Base-by-base conservation (phyloP, 2,329 filamentous ascomycete genomes). In the Arthrinium puccinioides region DNA sequence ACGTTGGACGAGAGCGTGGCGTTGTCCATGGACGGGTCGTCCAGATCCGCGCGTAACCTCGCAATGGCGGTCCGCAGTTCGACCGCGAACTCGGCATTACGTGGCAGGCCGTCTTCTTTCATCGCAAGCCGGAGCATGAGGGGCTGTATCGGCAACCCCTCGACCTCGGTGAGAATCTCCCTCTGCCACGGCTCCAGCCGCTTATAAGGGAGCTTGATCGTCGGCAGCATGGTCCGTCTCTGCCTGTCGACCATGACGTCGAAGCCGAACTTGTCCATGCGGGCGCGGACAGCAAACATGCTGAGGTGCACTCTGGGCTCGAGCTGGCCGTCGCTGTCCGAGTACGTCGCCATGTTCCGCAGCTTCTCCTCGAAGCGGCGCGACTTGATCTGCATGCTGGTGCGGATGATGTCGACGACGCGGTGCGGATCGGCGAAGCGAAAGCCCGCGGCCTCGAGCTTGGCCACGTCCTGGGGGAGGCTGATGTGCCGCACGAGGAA, bases 371-470 rank as follows among this genome's bases (percentile, higher is more conserved):
- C 69, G 4, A 94, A 64, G 13, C 76, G 73, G 2, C 65, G 60
- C 2, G 70, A 67, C 32, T 80, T 72, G 39, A 94, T 79, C 52
- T 90, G 84, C 70, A 94, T 82, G 44, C 77, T 82, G 16, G 77
- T 70, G 16, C 81, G 74, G 44, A 94, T 77, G 27, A 77, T 75
- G 18, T 75, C 70, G 13, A 76, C 71, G 18, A 94, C 81, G 42
- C 87, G 79, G 39, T 72, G 71, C 9, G 80, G 62, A 23, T 76
- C 71, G 4, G 84, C 84, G 50, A 94, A 94, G 13, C 84, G 76
- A 56, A 81, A 94, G 1, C 88, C 87, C 9, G 74, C 66, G 2
- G 84, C 77, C 44, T 82, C 74, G 13, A 94, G 69, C 20, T 72
- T 71, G 33, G 76, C 70, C 0, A 74, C 69, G 25, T 87, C 84